Percentiles rank a stretch among this genome's conserved stretches.
These are phyloP conservation scores for Schoenoplectus triqueter DNA, from an alignment of 202 grass and related monocot species.

Conservation along the genomic window DNA sequence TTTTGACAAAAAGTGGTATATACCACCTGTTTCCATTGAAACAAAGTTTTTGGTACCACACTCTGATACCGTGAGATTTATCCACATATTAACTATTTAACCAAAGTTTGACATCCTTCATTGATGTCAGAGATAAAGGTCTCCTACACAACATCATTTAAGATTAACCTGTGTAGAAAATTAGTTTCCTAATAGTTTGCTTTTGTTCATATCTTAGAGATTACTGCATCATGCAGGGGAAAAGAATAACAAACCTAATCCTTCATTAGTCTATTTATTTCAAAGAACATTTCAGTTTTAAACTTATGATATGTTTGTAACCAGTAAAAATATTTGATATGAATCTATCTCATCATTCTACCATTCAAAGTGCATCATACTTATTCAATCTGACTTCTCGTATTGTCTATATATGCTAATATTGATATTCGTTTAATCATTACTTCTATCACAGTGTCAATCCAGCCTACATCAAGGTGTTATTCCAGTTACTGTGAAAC, in stretches of 20 bases:
- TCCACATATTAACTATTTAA: too few relatives aligned
- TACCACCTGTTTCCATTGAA: too few relatives aligned
- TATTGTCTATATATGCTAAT: too few relatives aligned
- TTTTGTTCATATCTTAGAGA: neutral
- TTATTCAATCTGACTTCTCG: neutral
- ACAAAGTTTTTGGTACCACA: too few relatives aligned
- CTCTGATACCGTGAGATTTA: too few relatives aligned
- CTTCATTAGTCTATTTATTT: too few relatives aligned
- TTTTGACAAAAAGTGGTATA: too few relatives aligned
- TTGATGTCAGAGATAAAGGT: too few relatives aligned
- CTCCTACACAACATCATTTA: neutral
- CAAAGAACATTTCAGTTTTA: neutral
- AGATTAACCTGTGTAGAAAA: neutral
- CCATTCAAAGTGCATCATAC: neutral
- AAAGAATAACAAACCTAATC: too few relatives aligned
- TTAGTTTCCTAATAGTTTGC: neutral
- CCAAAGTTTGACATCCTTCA: too few relatives aligned
- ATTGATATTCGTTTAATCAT: neutral
- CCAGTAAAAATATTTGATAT: neutral
- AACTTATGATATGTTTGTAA: neutral
- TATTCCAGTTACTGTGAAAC: constrained; percentile 40
- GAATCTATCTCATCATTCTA: neutral
- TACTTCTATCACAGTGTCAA: constrained; percentile 7
- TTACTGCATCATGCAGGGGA: neutral
- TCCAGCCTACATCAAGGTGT: constrained; percentile 17